A percentile compares a stretch with the other conserved stretches of the same genome.
These are phyloP conservation scores for Ustanciosporium gigantosporum DNA, from an alignment of 1,284 basidiomycete species.

Conservation along the genomic window DNA sequence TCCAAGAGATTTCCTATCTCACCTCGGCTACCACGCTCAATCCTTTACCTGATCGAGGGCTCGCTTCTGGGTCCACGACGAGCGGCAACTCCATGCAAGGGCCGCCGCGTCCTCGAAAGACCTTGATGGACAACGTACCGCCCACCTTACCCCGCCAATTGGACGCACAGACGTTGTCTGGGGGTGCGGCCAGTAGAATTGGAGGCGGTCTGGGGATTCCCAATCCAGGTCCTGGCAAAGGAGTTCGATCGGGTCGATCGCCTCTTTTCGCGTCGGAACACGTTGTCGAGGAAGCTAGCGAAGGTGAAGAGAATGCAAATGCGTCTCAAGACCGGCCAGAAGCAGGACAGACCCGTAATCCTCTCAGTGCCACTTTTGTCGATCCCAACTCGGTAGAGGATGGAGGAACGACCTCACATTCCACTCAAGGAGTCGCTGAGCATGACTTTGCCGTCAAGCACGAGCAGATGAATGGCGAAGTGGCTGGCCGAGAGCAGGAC, in stretches of 20 bases:
- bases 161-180: conserved; percentile 20
- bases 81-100: conserved; percentile 17
- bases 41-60: conserved; percentile 67
- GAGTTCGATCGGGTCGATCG: conserved; percentile 25
- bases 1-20: conserved; percentile 96
- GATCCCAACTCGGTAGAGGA: conserved; percentile 10
- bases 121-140: conserved; percentile 42
- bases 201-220: conserved; percentile 25
- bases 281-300: conserved; percentile 22
- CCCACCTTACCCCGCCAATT: conserved; percentile 10
- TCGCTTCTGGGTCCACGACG: conserved; percentile 17
- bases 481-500: background rate
- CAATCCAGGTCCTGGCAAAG: conserved; percentile 6
- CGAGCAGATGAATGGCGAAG: background rate
- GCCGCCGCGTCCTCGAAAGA: conserved; percentile 36
- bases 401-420: background rate
- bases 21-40: conserved; percentile 96
- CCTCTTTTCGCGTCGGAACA: conserved; percentile 38
- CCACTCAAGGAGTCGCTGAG: background rate
- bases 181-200: conserved; percentile 22
- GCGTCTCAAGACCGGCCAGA: background rate
- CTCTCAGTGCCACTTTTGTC: conserved; percentile 26
- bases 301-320: conserved; percentile 8
- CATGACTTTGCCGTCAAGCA: background rate
- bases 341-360: conserved; percentile 8